Percentiles rank a stretch among this genome's conserved stretches.
Evolutionary conservation across 148 eudicot species (phyloP).

Genomic region (Salicornia ramosissima): DNA sequence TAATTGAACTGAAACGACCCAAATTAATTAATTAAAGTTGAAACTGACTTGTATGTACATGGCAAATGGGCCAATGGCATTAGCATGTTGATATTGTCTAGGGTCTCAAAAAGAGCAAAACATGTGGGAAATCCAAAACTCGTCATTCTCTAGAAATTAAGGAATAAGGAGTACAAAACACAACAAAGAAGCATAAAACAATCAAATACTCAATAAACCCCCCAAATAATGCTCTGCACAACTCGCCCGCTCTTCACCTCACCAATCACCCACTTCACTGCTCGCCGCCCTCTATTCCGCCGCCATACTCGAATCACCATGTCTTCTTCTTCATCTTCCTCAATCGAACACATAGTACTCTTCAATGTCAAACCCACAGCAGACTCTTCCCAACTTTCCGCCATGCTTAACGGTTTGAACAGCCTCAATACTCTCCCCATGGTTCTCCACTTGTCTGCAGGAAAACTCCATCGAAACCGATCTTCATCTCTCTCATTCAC

Average conservation of each 20-base stretch:
- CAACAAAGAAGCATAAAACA: no score
- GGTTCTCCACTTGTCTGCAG: constrained; percentile 54
- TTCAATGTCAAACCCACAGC: constrained; percentile 55
- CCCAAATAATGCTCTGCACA: neutral
- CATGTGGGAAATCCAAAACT: no score
- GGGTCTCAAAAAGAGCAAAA: no score
- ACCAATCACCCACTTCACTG: constrained; percentile 4
- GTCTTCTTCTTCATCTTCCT: constrained; percentile 29
- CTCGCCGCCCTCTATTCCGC: constrained; percentile 17
- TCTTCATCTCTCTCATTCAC: constrained; percentile 48
- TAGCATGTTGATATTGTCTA: no score
- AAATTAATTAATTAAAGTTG: no score
- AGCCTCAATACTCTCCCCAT: constrained; percentile 41
- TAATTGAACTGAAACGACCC: no score
- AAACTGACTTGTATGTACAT: no score
- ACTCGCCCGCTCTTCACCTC: constrained; percentile 13
- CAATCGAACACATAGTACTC: constrained; percentile 75
- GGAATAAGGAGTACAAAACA: no score
- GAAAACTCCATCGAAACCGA: constrained; percentile 35
- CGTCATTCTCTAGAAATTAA: no score
- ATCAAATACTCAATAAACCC: no score
- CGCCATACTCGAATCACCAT: constrained; percentile 29
- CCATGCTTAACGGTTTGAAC: constrained; percentile 46
- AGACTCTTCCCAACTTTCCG: constrained; percentile 32
- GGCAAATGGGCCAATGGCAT: no score